A percentile compares a stretch with the other conserved stretches of the same genome.
Conservation (phyloP, 768 basidiomycete species). For the Termitomyces sp. region DNA sequence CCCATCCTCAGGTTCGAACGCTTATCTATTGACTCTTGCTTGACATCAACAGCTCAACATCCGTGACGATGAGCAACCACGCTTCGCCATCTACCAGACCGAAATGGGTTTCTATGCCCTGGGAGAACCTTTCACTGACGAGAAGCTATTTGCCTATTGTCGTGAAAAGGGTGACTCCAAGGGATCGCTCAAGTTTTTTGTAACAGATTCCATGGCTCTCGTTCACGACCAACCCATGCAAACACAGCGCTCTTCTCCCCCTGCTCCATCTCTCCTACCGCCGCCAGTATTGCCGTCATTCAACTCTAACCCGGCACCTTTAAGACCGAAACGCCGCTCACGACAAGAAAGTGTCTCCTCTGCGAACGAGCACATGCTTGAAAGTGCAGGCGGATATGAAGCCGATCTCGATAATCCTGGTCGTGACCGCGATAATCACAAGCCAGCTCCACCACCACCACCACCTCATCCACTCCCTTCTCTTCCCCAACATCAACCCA, state of each 20-base stretch:
- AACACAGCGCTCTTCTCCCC: conserved; percentile 30
- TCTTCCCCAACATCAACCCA: conserved; percentile 18
- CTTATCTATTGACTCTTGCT: conserved; percentile 6
- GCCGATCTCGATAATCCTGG: conserved; percentile 65
- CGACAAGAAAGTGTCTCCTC: conserved; percentile 73
- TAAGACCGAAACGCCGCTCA: conserved; percentile 49
- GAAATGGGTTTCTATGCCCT: conserved; percentile 79
- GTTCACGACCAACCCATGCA: conserved; percentile 51
- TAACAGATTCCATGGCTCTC: conserved; percentile 59
- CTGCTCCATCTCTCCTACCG: conserved; percentile 27
- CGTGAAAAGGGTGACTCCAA: conserved; percentile 67
- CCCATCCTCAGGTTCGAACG: too few species aligned
- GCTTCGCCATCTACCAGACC: conserved; percentile 81
- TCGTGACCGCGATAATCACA: conserved; percentile 43
- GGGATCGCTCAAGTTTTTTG: conserved; percentile 82
- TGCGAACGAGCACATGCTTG: conserved; percentile 50
- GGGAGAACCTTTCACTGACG: conserved; percentile 68
- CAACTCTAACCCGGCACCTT: conserved; percentile 34
- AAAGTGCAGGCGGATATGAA: conserved; percentile 62
- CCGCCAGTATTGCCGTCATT: conserved; percentile 37
- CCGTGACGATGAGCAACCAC: conserved; percentile 69
- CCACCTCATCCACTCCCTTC: conserved; percentile 26
- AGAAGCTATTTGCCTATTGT: conserved; percentile 71
- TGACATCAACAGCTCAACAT: conserved; percentile 59
- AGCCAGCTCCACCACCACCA: conserved; percentile 39